Evolutionary conservation across 208 protist species (phyloP), one percentile per base, ranked within the genome.

Genomic region (Trypanosoma lewisi): DNA sequence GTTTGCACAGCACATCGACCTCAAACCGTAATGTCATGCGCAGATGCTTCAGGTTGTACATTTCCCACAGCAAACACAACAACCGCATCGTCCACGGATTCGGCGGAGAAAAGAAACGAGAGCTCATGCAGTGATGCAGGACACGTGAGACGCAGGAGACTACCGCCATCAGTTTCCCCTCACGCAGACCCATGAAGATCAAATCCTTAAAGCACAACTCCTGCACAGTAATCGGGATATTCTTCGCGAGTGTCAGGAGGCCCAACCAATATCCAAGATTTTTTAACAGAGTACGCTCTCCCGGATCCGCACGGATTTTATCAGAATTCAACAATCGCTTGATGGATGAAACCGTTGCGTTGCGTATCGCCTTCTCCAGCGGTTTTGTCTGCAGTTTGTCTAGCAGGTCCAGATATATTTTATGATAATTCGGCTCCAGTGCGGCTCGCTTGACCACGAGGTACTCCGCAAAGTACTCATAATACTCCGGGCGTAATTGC

Each of bases 81-180:
- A 98, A 85, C 33, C 87, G 92, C 94, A 98, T 98, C 17, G 98
- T 89, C 98, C 98, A 99, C 28, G 98, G 98, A 82, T 99, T 99
- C 23, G 97, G 98, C 33, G 87, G 91, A 62, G 72, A 80, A 80
- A 99, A 99, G 41, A 99, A 98, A 51, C 78, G 85, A n/a, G 90
- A 97, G 42, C 78, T 78, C 52, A 77, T 67, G 70, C 83, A 92
- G 70, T 82, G 77, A 36, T 91, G 84, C 19, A 99, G 80, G 28
- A 97, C 81, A 58, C 99, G 98, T 16, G 89, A 70, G 17, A 99
- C 91, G 70, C 99, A 99, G 14, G 98, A 97, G 5, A 99, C 87
- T 2, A 99, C 95, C 0, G 90, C 90, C 53, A 98, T 93, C 14
- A 99, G 80, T 57, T 91, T 87, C 27, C 92, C 91, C 63, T 96